phyloP scores from a whole-genome alignment of 768 basidiomycete genomes.

The Xerocomellus intermedius region DNA sequence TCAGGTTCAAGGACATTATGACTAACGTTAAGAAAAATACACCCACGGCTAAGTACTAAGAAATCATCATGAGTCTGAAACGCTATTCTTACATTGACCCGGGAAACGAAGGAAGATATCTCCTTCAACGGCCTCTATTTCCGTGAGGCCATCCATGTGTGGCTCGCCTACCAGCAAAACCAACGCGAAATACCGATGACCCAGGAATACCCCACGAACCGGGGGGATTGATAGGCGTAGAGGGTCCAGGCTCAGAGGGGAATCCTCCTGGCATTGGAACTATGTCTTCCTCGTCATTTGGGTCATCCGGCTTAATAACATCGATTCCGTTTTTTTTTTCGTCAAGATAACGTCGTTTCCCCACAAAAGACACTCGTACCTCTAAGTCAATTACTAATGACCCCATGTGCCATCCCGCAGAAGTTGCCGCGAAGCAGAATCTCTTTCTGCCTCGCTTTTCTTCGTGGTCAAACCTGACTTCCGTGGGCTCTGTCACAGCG shows the following conservation, averaged over 20 bases:
- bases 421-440: constrained; percentile 80
- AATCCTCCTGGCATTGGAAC: constrained; percentile 35
- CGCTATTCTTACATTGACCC: constrained; percentile 10
- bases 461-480: constrained; percentile 70
- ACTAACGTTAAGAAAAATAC: constrained; percentile 15
- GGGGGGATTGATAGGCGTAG: constrained; percentile 11
- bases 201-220: constrained; percentile 18
- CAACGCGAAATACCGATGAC: constrained; percentile 46
- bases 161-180: constrained; percentile 56
- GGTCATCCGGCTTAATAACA: constrained; percentile 29
- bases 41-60: background rate
- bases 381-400: constrained; percentile 85
- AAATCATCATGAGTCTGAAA: background rate
- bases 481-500: constrained; percentile 56
- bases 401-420: constrained; percentile 90
- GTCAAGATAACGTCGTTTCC: constrained; percentile 1
- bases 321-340: background rate
- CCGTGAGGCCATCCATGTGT: constrained; percentile 24
- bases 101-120: background rate
- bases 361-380: constrained; percentile 36
- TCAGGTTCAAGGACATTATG: constrained; percentile 13
- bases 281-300: constrained; percentile 36
- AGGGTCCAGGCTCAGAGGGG: constrained; percentile 20
- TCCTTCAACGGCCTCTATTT: constrained; percentile 14
- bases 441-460: constrained; percentile 47